Percentiles rank a stretch among this genome's conserved stretches.
These are phyloP conservation scores for Colletotrichum sp. DNA, from an alignment of 2,329 filamentous ascomycete species.

Conservation along the genomic window DNA sequence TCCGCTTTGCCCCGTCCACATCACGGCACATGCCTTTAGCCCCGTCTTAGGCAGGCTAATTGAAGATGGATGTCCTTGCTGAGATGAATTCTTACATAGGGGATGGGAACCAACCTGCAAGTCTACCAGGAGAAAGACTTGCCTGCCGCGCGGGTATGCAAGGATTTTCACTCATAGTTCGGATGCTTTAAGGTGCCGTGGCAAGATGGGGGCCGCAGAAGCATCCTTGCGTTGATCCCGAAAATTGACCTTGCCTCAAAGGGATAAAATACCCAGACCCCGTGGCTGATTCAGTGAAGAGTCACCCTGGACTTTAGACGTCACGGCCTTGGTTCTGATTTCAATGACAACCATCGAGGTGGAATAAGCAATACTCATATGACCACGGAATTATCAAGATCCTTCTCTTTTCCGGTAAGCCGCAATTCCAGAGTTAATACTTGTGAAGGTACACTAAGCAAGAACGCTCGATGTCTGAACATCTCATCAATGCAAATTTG, in stretches of 20 bases:
- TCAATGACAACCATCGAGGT: background rate
- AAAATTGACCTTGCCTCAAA: background rate
- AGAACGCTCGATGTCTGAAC: background rate
- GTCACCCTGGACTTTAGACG: background rate
- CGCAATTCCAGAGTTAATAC: background rate
- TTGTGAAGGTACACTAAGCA: background rate
- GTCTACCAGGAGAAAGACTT: background rate
- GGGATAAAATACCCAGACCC: background rate
- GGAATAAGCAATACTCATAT: background rate
- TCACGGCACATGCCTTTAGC: background rate
- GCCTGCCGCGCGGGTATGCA: constrained; percentile 1
- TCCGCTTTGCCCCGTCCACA: background rate
- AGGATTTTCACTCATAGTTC: background rate
- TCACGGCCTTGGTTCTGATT: background rate
- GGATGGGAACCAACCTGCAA: background rate
- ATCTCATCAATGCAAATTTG: background rate
- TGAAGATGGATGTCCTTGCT: background rate
- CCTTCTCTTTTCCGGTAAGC: background rate
- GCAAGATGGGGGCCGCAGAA: background rate
- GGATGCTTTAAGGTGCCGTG: background rate
- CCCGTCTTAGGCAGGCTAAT: accelerated
- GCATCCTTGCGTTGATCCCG: background rate
- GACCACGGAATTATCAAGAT: background rate
- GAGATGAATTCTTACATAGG: background rate
- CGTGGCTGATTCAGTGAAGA: background rate